Conservation (phyloP, 257 asterid species). For the Gentiana straminea region DNA sequence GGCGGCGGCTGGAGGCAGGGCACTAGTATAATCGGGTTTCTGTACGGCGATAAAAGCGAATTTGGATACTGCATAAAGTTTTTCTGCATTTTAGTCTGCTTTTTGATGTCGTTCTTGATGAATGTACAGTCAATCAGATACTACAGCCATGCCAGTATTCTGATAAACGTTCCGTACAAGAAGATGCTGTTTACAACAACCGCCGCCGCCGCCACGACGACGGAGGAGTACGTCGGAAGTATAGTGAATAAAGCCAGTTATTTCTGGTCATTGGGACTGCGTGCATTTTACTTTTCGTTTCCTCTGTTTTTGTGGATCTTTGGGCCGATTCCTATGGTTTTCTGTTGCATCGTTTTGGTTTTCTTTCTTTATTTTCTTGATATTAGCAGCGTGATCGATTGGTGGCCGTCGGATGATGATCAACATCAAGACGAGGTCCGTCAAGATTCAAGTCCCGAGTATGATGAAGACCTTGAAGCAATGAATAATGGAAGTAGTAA, state of each 20-base stretch:
- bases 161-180: conserved; percentile 61
- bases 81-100: conserved; percentile 63
- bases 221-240: conserved; percentile 45
- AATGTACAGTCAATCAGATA: conserved; percentile 81
- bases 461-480: conserved; percentile 9
- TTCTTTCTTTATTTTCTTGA: conserved; percentile 62
- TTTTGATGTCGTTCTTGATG: conserved; percentile 61
- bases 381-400: conserved; percentile 18
- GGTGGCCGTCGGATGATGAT: neutral
- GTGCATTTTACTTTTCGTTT: conserved; percentile 72
- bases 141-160: conserved; percentile 88
- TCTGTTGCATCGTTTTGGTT: conserved; percentile 41
- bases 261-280: conserved; percentile 89
- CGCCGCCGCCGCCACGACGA: conserved; percentile 19
- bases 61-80: conserved; percentile 47
- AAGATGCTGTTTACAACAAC: neutral
- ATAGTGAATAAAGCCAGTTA: conserved; percentile 67
- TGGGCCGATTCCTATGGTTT: conserved; percentile 83
- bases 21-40: conserved; percentile 12
- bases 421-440: too few species aligned
- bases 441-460: too few species aligned
- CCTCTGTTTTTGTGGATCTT: conserved; percentile 86
- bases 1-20: conserved; percentile 8
- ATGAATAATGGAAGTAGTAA: conserved; percentile 1
- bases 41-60: conserved; percentile 31